Conservation (phyloP, 805 yeast genomes). For the Starmerella roubikii region DNA sequence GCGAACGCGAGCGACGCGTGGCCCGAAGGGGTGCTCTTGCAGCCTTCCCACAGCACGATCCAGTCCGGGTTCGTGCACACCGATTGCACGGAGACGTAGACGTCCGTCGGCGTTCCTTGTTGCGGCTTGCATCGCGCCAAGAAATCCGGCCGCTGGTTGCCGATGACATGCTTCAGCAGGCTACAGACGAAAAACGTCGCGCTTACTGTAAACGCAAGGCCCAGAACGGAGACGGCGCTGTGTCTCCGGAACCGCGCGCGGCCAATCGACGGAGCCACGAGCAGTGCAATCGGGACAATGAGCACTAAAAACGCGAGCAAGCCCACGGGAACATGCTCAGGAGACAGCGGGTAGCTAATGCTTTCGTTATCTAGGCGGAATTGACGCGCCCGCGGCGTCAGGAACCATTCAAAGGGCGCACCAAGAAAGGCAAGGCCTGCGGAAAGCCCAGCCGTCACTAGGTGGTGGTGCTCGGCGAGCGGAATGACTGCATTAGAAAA, state of each 20-base stretch:
- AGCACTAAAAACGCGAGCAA: constrained; percentile 33
- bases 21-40: constrained; percentile 46
- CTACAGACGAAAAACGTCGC: constrained; percentile 56
- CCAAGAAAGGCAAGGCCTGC: constrained; percentile 8
- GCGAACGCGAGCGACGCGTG: constrained; percentile 42
- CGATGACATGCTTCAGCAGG: constrained; percentile 67
- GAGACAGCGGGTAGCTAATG: constrained; percentile 67
- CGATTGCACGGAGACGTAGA: constrained; percentile 22
- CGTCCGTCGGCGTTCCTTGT: constrained; percentile 37
- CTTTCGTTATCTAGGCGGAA: constrained; percentile 64
- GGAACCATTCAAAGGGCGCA: constrained; percentile 16
- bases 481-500: constrained; percentile 1
- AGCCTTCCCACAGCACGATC: constrained; percentile 34
- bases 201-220: constrained; percentile 46
- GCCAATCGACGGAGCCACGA: constrained; percentile 13
- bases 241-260: constrained; percentile 9
- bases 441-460: neutral
- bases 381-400: constrained; percentile 59
- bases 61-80: constrained; percentile 27
- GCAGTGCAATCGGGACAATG: constrained; percentile 22
- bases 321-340: constrained; percentile 53
- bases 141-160: constrained; percentile 87
- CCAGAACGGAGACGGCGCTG: constrained; percentile 50
- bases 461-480: constrained; percentile 3
- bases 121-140: constrained; percentile 70